Evolutionary conservation across 129 eudicot species (phyloP).

Genomic region (Dittrichia graveolens): DNA sequence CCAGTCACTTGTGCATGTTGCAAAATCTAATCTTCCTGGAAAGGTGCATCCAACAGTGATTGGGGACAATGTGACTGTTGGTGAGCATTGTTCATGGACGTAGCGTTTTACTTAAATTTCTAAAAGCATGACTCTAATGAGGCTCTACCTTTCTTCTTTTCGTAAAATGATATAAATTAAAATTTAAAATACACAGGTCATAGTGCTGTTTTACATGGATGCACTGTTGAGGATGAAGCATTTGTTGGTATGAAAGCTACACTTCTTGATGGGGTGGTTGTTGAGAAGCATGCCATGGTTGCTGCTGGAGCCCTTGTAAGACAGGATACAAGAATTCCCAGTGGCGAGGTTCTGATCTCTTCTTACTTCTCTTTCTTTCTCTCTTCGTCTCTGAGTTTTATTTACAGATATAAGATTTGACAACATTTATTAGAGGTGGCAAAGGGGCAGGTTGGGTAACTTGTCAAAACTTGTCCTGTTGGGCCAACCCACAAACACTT

Average conservation of each 20-base stretch:
- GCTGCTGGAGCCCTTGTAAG: slow-evolving; percentile 81
- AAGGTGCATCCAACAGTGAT: slow-evolving; percentile 71
- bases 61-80: slow-evolving; percentile 75
- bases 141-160: not conserved
- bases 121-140: not conserved
- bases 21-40: slow-evolving; percentile 63
- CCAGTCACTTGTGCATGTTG: slow-evolving; percentile 72
- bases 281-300: slow-evolving; percentile 72
- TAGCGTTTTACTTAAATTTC: not conserved
- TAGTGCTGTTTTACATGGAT: slow-evolving; percentile 75
- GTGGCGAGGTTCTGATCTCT: slow-evolving; percentile 52
- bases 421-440: too few species aligned
- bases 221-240: slow-evolving; percentile 73
- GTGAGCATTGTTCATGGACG: slow-evolving; percentile 37
- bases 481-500: too few species aligned
- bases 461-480: too few species aligned
- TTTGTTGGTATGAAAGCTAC: slow-evolving; percentile 71
- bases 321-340: slow-evolving; percentile 60
- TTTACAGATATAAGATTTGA: too few species aligned
- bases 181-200: slow-evolving; percentile 45
- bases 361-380: too few species aligned
- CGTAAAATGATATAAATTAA: slow-evolving; percentile 8
- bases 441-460: too few species aligned
- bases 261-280: slow-evolving; percentile 69
- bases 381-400: too few species aligned